These are phyloP conservation scores for Paraconiothyrium sp. DNA, from an alignment of 2,329 filamentous ascomycete genomes.

Conservation along the genomic window DNA sequence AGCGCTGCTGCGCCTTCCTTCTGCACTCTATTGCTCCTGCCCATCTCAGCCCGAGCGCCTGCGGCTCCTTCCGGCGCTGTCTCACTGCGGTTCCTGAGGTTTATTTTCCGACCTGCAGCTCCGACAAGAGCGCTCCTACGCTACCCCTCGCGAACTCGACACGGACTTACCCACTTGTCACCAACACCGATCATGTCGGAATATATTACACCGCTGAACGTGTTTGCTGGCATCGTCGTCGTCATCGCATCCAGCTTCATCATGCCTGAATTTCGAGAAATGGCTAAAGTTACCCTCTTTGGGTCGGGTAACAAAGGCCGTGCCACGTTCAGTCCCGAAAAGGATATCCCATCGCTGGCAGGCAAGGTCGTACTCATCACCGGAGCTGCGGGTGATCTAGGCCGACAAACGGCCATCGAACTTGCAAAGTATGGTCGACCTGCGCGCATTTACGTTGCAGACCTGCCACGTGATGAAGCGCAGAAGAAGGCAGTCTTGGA, in stretches of 20 bases:
- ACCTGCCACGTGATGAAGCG: slow-evolving; percentile 16
- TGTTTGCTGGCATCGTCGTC: slow-evolving; percentile 11
- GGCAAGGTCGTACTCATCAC: slow-evolving; percentile 24
- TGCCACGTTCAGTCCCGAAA: slow-evolving; percentile 11
- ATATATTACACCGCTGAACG: slow-evolving; percentile 3
- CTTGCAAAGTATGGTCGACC: slow-evolving; percentile 20
- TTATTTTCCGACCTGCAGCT: slow-evolving; percentile 5
- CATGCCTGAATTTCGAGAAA: slow-evolving; percentile 21
- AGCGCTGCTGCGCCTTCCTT: neutral
- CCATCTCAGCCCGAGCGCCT: neutral
- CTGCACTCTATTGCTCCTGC: slow-evolving; percentile 8
- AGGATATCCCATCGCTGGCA: slow-evolving; percentile 21
- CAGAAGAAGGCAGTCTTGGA: slow-evolving; percentile 16
- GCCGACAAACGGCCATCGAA: slow-evolving; percentile 17
- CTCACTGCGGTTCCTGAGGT: neutral
- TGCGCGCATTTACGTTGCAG: slow-evolving; percentile 20
- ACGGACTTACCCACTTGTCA: neutral
- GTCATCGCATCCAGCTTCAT: slow-evolving; percentile 13
- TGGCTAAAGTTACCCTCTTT: slow-evolving; percentile 23
- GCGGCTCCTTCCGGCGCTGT: slow-evolving; percentile 4
- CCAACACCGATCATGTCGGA: slow-evolving; percentile 5
- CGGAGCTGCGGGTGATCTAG: slow-evolving; percentile 18
- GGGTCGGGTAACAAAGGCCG: slow-evolving; percentile 21
- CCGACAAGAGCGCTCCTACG: neutral
- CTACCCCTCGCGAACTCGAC: neutral